A percentile compares a stretch with the other conserved stretches of the same genome.
These are phyloP conservation scores for Populus tomentosa DNA, from an alignment of 441 rosid species.

Conservation along the genomic window DNA sequence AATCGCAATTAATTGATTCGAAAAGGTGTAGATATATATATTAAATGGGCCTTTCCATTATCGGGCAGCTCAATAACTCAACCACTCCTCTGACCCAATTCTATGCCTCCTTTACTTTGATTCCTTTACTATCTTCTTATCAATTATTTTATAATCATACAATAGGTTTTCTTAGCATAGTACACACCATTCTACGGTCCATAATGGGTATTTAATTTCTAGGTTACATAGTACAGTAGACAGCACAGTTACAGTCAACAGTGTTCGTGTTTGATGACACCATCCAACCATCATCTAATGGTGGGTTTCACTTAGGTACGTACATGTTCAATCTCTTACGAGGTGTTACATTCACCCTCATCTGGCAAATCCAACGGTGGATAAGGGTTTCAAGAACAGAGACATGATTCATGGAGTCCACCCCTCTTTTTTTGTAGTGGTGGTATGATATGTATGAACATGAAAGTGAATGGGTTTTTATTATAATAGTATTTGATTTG, in stretches of 20 bases:
- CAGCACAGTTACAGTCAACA: slow-evolving; percentile 5
- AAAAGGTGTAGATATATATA: slow-evolving; percentile 9
- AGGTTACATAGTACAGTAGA: slow-evolving; percentile 15
- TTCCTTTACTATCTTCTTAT: slow-evolving; percentile 47
- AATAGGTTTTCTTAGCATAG: background rate
- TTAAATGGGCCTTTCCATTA: slow-evolving; percentile 46
- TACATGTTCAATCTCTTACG: slow-evolving; percentile 19
- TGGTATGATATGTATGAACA: background rate
- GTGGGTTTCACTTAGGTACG: slow-evolving; percentile 8
- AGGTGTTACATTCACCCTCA: slow-evolving; percentile 20
- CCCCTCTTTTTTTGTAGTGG: too few relatives aligned
- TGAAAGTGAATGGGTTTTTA: background rate
- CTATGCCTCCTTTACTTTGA: slow-evolving; percentile 40
- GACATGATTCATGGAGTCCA: too few relatives aligned
- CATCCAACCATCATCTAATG: slow-evolving; percentile 25
- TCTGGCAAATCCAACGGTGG: slow-evolving; percentile 30
- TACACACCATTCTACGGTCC: slow-evolving; percentile 32
- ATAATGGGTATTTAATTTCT: slow-evolving; percentile 17
- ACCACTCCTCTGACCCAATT: slow-evolving; percentile 86
- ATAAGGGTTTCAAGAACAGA: background rate
- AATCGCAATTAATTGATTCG: background rate
- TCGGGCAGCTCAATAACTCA: slow-evolving; percentile 81
- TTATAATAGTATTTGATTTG: background rate
- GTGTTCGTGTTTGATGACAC: slow-evolving; percentile 27
- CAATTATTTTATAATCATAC: slow-evolving; percentile 14